A percentile compares a stretch with the other conserved stretches of the same genome.
Conservation (phyloP, 768 basidiomycete species). For the Hericium alpestre region DNA sequence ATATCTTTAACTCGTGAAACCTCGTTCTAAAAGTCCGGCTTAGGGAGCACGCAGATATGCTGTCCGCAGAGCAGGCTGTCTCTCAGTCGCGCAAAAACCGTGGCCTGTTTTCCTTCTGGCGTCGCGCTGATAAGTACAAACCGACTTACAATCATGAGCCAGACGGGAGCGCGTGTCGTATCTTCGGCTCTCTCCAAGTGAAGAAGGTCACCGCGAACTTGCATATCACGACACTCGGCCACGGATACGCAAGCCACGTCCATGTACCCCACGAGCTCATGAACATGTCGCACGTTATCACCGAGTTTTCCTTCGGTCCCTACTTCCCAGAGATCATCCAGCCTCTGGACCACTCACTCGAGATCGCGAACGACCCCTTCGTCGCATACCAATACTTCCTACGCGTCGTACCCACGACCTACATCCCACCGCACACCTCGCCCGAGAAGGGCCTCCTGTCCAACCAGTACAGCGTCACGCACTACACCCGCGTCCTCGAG, state of each 20-base stretch:
- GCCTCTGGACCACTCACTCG: conserved; percentile 85
- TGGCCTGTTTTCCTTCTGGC: conserved; percentile 54
- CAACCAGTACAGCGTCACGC: conserved; percentile 89
- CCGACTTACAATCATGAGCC: conserved; percentile 65
- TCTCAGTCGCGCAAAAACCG: conserved; percentile 67
- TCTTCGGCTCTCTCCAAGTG: conserved; percentile 72
- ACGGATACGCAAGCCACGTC: conserved; percentile 80
- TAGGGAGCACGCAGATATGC: conserved; percentile 53
- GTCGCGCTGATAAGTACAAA: conserved; percentile 37
- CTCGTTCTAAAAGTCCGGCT: neutral
- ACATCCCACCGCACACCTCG: conserved; percentile 58
- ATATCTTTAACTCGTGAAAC: conserved; percentile 13
- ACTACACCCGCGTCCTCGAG: conserved; percentile 68
- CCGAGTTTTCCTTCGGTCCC: conserved; percentile 94
- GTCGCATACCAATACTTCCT: conserved; percentile 91
- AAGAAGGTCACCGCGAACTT: conserved; percentile 93
- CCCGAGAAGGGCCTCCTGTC: conserved; percentile 43
- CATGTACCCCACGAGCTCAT: conserved; percentile 84
- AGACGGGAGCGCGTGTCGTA: conserved; percentile 71
- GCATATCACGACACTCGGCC: conserved; percentile 89
- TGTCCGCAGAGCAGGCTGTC: conserved; percentile 62
- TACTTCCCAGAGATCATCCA: conserved; percentile 93
- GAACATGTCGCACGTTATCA: conserved; percentile 95
- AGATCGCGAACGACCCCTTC: conserved; percentile 63
- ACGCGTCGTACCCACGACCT: conserved; percentile 91